phyloP scores from a whole-genome alignment of 2,329 filamentous ascomycete species.

The Calonectria montana region DNA sequence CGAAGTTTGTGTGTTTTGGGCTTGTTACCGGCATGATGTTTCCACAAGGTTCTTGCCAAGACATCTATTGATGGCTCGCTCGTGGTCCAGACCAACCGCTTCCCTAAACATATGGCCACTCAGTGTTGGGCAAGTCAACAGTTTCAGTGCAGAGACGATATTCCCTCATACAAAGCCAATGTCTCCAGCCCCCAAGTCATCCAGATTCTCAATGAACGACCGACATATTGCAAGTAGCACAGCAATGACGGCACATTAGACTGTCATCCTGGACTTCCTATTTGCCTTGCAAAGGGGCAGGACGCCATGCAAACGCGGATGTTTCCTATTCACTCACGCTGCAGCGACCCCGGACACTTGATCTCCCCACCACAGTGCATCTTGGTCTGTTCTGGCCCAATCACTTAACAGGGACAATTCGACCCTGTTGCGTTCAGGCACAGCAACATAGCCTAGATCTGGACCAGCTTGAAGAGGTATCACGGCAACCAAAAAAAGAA shows the following conservation, averaged over 20 bases:
- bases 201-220: neutral
- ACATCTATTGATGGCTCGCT: neutral
- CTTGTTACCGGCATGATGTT: slow-evolving; percentile 9
- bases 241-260: neutral
- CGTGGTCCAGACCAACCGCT: slow-evolving; percentile 12
- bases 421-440: neutral
- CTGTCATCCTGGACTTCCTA: neutral
- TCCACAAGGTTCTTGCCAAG: slow-evolving; percentile 10
- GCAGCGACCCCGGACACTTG: slow-evolving; percentile 18
- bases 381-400: neutral
- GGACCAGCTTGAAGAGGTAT: neutral
- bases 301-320: neutral
- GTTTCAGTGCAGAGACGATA: neutral
- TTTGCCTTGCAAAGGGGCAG: neutral
- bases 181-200: neutral
- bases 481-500: neutral
- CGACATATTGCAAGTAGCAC: neutral
- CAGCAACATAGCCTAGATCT: neutral
- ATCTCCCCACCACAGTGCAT: slow-evolving; percentile 20
- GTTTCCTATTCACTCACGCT: neutral
- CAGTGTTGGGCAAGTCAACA: neutral
- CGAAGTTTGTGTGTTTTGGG: slow-evolving; percentile 1
- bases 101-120: neutral
- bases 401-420: neutral
- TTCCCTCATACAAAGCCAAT: neutral